Base-by-base conservation (phyloP, 495 filamentous ascomycete species). In the Cercophora sp. region DNA sequence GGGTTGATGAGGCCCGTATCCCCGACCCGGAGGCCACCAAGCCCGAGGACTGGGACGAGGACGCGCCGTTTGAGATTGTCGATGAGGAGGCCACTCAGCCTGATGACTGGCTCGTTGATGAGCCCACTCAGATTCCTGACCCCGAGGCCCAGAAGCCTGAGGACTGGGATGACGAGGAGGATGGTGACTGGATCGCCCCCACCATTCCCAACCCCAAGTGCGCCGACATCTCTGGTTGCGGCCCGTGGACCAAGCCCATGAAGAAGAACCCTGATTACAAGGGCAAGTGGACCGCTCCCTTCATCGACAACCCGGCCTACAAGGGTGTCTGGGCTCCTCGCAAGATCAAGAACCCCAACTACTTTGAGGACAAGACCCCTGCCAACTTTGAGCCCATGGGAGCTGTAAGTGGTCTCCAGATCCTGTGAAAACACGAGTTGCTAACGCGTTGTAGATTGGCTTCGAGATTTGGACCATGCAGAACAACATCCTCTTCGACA, bases 391-490 rank as follows among this genome's bases (percentile, higher is more conserved):
- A 99, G 78, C 90, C 93, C 51, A 97, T 99, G 72, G 94, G 94
- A 57, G 94, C 91, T 77, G 85, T 90, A 79, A 83, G 86, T 85
- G 41, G 18, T 48, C 32, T 29, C 37, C 43, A 0, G 26, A 9
- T 24, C 10, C 16, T 43, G 32, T 35, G 51, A 9, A 57, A 10
- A 25, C 15, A 10, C 15, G 11, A 5, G 18, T 51, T 43, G 19
- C 57, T 60, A 10, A 58, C 51, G 8, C n/a, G 8, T 42, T 29
- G 34, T 64, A 89, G 85, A 89, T 96, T 76, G 92, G 93, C 61
- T 96, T 96, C 62, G 94, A 97, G 74, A 88, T 98, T 75, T 98
- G 93, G 93, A 97, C 94, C 62, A 98, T 98, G 93, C 93, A 96
- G 68, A 94, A 85, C 71, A 88, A 96, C 70, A 96, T 97, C 58